Percentiles rank a stretch among this genome's conserved stretches.
These are phyloP conservation scores for Marasmius fiardii DNA, from an alignment of 1,284 basidiomycete species.

Conservation along the genomic window DNA sequence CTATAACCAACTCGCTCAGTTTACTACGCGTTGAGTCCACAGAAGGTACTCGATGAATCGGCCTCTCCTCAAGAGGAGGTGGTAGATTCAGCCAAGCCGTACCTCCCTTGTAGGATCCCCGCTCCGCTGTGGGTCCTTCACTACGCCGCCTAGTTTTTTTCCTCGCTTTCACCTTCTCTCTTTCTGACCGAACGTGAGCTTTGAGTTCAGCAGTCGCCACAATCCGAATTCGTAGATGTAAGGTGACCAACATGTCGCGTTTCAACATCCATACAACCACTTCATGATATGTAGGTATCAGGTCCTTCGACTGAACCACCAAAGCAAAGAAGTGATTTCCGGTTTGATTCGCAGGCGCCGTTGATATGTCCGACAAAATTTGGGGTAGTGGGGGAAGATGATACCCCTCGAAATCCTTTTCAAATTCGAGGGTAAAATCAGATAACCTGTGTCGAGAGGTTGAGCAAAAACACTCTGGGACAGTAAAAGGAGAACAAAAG, in stretches of 20 bases:
- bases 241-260: conserved; percentile 79
- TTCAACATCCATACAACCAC: conserved; percentile 93
- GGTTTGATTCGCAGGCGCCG: conserved; percentile 55
- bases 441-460: conserved; percentile 44
- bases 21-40: conserved; percentile 37
- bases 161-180: conserved; percentile 31
- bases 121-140: background rate
- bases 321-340: conserved; percentile 76
- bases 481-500: conserved; percentile 26
- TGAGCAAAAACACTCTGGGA: background rate
- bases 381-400: conserved; percentile 69
- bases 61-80: conserved; percentile 45
- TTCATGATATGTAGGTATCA: conserved; percentile 71
- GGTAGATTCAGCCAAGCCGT: conserved; percentile 43
- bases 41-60: conserved; percentile 34
- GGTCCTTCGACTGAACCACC: conserved; percentile 65
- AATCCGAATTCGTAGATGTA: conserved; percentile 85
- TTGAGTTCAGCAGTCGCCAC: conserved; percentile 81
- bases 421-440: conserved; percentile 61
- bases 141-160: conserved; percentile 7
- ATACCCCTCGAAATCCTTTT: conserved; percentile 59
- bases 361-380: conserved; percentile 72
- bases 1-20: conserved; percentile 36
- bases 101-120: conserved; percentile 14
- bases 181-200: conserved; percentile 47